A percentile compares a stretch with the other conserved stretches of the same genome.
phyloP scores from a whole-genome alignment of 2,329 filamentous ascomycete genomes.

The Neocatenulostroma microsporum region DNA sequence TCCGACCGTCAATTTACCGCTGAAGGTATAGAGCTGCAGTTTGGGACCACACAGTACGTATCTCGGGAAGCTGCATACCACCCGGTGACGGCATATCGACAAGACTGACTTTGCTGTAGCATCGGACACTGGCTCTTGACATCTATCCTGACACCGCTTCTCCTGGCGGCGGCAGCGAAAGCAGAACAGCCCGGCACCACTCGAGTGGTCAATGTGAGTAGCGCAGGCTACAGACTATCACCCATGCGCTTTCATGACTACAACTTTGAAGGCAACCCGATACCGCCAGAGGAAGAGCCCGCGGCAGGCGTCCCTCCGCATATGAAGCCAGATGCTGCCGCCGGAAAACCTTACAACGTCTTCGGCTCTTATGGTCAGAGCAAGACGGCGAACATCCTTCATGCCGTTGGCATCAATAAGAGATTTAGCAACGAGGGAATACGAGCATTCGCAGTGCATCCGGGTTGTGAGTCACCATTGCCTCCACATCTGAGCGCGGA shows the following conservation, averaged over 20 bases:
- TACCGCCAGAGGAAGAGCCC: slow-evolving; percentile 16
- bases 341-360: slow-evolving; percentile 27
- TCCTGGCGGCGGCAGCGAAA: slow-evolving; percentile 1
- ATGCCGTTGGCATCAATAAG: slow-evolving; percentile 33
- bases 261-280: slow-evolving; percentile 23
- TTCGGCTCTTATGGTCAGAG: slow-evolving; percentile 38
- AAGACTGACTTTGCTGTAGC: too few species aligned
- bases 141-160: slow-evolving; percentile 3
- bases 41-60: slow-evolving; percentile 51
- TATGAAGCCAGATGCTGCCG: slow-evolving; percentile 8
- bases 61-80: too few species aligned
- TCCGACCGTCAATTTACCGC: slow-evolving; percentile 29
- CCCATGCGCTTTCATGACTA: slow-evolving; percentile 29
- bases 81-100: not conserved
- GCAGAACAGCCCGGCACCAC: slow-evolving; percentile 7
- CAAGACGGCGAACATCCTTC: slow-evolving; percentile 43
- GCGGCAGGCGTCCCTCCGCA: slow-evolving; percentile 7
- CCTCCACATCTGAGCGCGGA: too few species aligned
- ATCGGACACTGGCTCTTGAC: slow-evolving; percentile 46
- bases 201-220: slow-evolving; percentile 25
- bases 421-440: slow-evolving; percentile 26
- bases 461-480: slow-evolving; percentile 30
- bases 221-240: slow-evolving; percentile 20
- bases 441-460: slow-evolving; percentile 34
- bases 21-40: slow-evolving; percentile 45